Evolutionary conservation across 306 rosid genomes (phyloP), one percentile per base, ranked within the genome.

Genomic region (Dryas drummondii): DNA sequence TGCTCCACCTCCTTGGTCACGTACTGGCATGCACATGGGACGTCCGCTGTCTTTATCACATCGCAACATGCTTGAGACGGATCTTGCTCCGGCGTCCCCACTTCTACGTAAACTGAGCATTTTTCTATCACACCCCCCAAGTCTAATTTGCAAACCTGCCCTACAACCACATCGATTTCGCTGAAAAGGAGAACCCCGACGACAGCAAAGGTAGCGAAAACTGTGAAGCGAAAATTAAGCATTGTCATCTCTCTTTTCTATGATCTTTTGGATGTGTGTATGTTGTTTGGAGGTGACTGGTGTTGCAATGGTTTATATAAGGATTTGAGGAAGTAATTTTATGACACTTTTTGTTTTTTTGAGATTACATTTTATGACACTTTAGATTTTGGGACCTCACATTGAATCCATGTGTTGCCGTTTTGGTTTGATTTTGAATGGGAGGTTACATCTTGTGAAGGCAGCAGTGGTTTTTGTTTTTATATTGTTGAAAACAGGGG

Each of bases 91-190:
- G 73, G 66, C 17, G 10, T 1, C n/a, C 62, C 60, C 76, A 64
- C 76, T 11, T 4, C 41, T 4, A 82, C 84, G 47, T 66, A 82
- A 50, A 3, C 0, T 0, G 48, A 67, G 9, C 88, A 85, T 2
- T 73, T 63, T 5, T 44, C 37, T 14, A 44, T 17, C 68, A 85
- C 19, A 3, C 64, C 77, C 32, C 4, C 56, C 17, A 85, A 2
- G 64, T 79, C 83, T 44, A 52, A 80, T 11, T 54, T 12, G 71
- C 88, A 82, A 5, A 3, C 32, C 16, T 56, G 81, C 44, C 83
- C 85, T 17, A 10, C 51, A 40, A 40, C 80, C 58, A n/a, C 12
- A 6, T 55, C 55, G 32, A n/a, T 10, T 63, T 57, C 16, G 8
- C 60, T 7, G 4, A 16, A 40, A 44, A 85, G 27, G 2, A 68